Evolutionary conservation across 2,329 filamentous ascomycete genomes (phyloP), one percentile per base, ranked within the genome.

Genomic region (Pseudocercospora cruenta): DNA sequence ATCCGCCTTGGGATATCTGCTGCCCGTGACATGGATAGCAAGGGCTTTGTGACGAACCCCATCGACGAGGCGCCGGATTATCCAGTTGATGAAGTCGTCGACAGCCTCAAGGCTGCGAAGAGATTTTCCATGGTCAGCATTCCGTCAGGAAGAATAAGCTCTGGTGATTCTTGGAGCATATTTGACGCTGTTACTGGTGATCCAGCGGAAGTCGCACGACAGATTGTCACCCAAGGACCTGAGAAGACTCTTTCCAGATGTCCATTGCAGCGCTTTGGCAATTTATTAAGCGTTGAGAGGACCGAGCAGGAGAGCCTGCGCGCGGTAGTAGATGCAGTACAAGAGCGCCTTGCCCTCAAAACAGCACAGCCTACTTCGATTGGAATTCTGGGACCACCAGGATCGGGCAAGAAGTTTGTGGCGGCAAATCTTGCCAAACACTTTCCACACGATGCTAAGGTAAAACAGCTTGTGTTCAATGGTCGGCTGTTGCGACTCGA

Each of bases 321-420:
- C 3, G 73, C 75, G 8, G 69, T 77, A 3, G 69, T 76, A 9
- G 72, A 73, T 36, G 73, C 73, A 6, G 68, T 75, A 16, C 65
- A 74, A 26, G 75, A 77, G 60, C 73, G 74, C 1, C 60, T 77
- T 7, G 57, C 64, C 49, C 67, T 73, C 4, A 57, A 67, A 21
- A 70, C 54, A 4, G 57, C 66, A 9, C 62, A 69, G 24, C 75
- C 75, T 2, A 77, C 75, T 3, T 77, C 74, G 9, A 74, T 77
- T 24, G 75, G 75, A 7, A 69, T 77, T 7, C 51, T 73, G 8
- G 75, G 75, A 1, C 70, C 72, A 2, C 65, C 73, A 2, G 75
- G 75, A 28, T 73, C 74, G 9, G 75, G 75, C 16, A 77, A 77
- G 69, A 77, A 76, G 57, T 77, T 74, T 58, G 70, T 73, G n/a